These are phyloP conservation scores for Bathelium albidoporum DNA, from an alignment of 495 filamentous ascomycete species.

Conservation along the genomic window DNA sequence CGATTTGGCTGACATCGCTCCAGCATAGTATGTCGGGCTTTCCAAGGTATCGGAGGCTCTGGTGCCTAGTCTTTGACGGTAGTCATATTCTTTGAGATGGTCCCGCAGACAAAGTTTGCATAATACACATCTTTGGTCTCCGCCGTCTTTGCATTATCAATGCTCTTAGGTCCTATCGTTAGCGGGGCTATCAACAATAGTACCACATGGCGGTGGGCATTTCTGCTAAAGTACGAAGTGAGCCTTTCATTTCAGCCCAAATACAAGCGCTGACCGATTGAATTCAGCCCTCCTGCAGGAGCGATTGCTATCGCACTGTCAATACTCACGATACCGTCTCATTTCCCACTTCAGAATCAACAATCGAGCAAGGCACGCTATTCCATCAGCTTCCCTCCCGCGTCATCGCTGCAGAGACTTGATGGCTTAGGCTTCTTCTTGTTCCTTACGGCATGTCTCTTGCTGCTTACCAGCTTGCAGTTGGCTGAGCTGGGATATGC, in stretches of 20 bases:
- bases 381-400: no score
- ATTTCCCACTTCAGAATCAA: no score
- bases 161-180: not conserved
- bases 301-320: no score
- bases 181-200: not conserved
- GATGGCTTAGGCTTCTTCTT: not conserved
- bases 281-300: no score
- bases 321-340: no score
- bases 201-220: slow-evolving; percentile 8
- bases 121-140: not conserved
- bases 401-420: not conserved
- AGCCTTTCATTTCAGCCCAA: no score
- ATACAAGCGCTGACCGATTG: no score
- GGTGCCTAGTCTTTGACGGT: slow-evolving; percentile 43
- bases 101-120: slow-evolving; percentile 33
- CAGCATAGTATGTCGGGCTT: slow-evolving; percentile 40
- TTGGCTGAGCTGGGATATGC: not conserved
- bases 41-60: slow-evolving; percentile 48
- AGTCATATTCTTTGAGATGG: slow-evolving; percentile 41
- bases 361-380: no score
- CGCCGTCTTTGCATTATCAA: not conserved
- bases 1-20: no score
- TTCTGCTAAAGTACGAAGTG: slow-evolving; percentile 9
- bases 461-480: not conserved
- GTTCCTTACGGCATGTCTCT: not conserved